Evolutionary conservation across 306 rosid genomes (phyloP), one percentile per base, ranked within the genome.

Genomic region (Rubus parviflorus): DNA sequence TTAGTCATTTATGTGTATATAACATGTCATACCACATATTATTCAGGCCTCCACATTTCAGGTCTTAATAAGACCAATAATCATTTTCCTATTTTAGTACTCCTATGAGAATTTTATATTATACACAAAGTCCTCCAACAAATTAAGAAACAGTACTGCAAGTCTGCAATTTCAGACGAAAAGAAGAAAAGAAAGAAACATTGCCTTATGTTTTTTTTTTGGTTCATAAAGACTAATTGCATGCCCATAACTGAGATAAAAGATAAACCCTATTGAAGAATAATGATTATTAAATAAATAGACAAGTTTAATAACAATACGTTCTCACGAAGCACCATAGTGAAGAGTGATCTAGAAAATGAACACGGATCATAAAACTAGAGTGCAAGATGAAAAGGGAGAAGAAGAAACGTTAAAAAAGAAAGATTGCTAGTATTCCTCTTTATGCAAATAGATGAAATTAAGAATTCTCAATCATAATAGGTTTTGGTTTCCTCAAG

Each of bases 401-500:
- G 67, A 2, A 37, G 37, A 8, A 38, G n/a, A 64, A 37, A 15
- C 23, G 22, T 64, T 9, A 2, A 17, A 49, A 64, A 40, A 15
- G 48, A 40, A 64, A 17, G 46, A 13, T 19, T 38, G 5, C 25
- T 72, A 68, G 64, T 82, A 71, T 73, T 16, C 8, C 48, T 54
- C 40, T 56, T n/a, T 61, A 64, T 8, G 20, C 38, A 3, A 73
- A 37, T 40, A 30, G 52, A 46, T 30, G 20, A 38, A 77, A 80
- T 83, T 83, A 88, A 65, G 86, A 87, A 79, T 85, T 75, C 30
- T 83, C 84, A 81, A 69, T 84, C 88, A 77, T 70, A 77, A 82
- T 64, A 23, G 22, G 74, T 22, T 75, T 23, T 62, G 68, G 41
- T 25, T 14, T 64, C 79, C 17, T 58, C 89, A 60, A 82, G 70